A percentile compares a stretch with the other conserved stretches of the same genome.
Conservation (phyloP, 345 rosid species). For the Mercurialis annua region DNA sequence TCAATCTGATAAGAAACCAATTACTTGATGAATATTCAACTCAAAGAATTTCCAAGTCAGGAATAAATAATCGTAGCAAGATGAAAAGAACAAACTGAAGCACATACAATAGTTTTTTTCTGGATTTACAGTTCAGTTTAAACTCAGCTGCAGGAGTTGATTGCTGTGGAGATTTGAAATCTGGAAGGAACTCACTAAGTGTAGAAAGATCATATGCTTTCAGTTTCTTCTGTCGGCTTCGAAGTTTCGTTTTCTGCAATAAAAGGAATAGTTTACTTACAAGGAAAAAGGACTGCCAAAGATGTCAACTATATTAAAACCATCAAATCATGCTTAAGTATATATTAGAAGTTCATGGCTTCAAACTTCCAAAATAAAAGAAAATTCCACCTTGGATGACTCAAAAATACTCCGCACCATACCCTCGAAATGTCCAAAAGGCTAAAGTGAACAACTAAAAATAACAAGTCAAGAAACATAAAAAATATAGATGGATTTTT, state of each 20-base stretch:
- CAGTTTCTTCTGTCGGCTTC: conserved; percentile 63
- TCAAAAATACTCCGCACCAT: no score
- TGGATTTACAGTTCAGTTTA: conserved; percentile 70
- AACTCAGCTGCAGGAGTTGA: conserved; percentile 33
- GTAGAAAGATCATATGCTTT: conserved; percentile 65
- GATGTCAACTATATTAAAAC: no score
- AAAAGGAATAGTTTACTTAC: background rate
- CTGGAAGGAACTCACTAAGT: conserved; percentile 80
- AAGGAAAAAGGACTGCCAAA: no score
- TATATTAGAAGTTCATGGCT: no score
- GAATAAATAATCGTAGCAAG: background rate
- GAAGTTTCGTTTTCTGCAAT: conserved; percentile 49
- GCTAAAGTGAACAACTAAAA: no score
- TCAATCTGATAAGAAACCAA: conserved; percentile 42
- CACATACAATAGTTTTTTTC: conserved; percentile 60
- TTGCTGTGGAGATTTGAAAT: conserved; percentile 39
- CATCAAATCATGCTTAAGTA: no score
- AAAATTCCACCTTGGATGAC: no score
- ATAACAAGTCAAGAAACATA: no score
- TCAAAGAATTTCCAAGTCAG: background rate
- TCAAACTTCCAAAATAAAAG: no score
- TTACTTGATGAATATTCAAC: background rate
- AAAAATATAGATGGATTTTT: no score
- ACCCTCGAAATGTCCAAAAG: no score
- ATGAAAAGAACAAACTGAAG: background rate